Evolutionary conservation across 2,329 filamentous ascomycete genomes (phyloP).

Genomic region (Fusarium pseudoanthophilum): DNA sequence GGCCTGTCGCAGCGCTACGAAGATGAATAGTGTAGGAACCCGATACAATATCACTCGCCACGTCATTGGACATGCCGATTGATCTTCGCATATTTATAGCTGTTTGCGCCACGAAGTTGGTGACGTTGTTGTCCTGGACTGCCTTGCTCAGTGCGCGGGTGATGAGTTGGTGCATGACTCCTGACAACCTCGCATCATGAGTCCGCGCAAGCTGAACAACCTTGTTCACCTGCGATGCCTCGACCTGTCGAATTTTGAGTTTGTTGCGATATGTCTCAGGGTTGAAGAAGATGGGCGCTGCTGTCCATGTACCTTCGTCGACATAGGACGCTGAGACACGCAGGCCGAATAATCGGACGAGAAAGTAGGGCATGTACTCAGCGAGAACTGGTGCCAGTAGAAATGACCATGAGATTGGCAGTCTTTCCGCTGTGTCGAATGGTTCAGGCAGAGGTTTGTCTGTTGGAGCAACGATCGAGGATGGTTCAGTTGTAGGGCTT

Average conservation of each 20-base stretch:
- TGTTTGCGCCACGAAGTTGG: conserved; percentile 41
- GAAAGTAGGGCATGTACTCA: conserved; percentile 24
- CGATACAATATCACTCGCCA: conserved; percentile 31
- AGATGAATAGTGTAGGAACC: conserved; percentile 24
- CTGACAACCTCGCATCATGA: conserved; percentile 39
- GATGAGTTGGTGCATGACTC: conserved; percentile 34
- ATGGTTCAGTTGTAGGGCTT: not conserved
- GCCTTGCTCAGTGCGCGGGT: conserved; percentile 35
- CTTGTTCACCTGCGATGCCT: conserved; percentile 11
- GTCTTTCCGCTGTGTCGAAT: conserved; percentile 39
- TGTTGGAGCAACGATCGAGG: conserved; percentile 3
- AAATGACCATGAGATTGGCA: conserved; percentile 41
- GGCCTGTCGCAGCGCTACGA: conserved; percentile 4
- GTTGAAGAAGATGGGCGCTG: conserved; percentile 23
- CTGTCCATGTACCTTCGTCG: conserved; percentile 37
- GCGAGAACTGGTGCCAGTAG: conserved; percentile 35
- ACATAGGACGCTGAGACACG: conserved; percentile 16
- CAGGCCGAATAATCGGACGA: conserved; percentile 28
- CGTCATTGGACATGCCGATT: conserved; percentile 31
- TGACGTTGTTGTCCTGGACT: conserved; percentile 25
- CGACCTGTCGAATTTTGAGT: conserved; percentile 29
- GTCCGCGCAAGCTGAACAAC: conserved; percentile 15
- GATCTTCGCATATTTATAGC: conserved; percentile 40
- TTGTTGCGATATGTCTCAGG: conserved; percentile 20
- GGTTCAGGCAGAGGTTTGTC: conserved; percentile 20